phyloP scores from a whole-genome alignment of 805 yeast genomes.

The Teunomyces aglyptinius region DNA sequence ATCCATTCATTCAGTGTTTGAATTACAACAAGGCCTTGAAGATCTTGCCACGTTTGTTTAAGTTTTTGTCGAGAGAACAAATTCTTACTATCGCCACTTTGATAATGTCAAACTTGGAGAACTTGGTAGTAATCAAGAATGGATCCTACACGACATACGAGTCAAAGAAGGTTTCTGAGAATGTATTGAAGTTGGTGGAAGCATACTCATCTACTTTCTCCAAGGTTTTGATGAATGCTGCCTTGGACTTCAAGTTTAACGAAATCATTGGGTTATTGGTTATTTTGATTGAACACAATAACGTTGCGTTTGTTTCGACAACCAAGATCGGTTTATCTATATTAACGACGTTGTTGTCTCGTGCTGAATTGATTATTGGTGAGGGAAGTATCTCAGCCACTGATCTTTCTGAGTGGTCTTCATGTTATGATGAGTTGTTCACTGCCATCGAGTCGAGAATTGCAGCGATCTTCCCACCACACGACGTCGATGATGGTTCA shows the following conservation, averaged over 20 bases:
- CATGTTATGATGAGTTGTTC: slow-evolving; percentile 79
- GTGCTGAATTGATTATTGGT: slow-evolving; percentile 89
- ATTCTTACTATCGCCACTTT: slow-evolving; percentile 73
- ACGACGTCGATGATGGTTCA: slow-evolving; percentile 58
- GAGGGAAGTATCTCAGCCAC: slow-evolving; percentile 60
- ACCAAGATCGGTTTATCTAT: slow-evolving; percentile 82
- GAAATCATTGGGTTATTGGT: slow-evolving; percentile 77
- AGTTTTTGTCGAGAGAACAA: slow-evolving; percentile 74
- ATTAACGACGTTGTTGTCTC: slow-evolving; percentile 83
- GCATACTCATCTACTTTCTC: slow-evolving; percentile 77
- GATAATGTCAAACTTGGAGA: slow-evolving; percentile 75
- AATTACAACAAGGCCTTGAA: slow-evolving; percentile 86
- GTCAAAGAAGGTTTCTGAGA: slow-evolving; percentile 50
- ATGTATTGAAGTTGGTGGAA: slow-evolving; percentile 60
- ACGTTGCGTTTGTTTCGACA: slow-evolving; percentile 63
- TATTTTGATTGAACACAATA: slow-evolving; percentile 66
- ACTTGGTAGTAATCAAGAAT: slow-evolving; percentile 70
- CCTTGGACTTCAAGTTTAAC: slow-evolving; percentile 76
- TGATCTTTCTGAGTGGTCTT: slow-evolving; percentile 69
- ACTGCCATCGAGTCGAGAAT: slow-evolving; percentile 75
- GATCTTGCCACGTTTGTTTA: slow-evolving; percentile 83
- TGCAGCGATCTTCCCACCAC: slow-evolving; percentile 71
- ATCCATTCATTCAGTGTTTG: slow-evolving; percentile 80
- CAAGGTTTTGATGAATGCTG: slow-evolving; percentile 78
- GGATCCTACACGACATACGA: slow-evolving; percentile 73